These are phyloP conservation scores for Salmacisia buchloeana DNA, from an alignment of 1,284 basidiomycete genomes.

Conservation along the genomic window DNA sequence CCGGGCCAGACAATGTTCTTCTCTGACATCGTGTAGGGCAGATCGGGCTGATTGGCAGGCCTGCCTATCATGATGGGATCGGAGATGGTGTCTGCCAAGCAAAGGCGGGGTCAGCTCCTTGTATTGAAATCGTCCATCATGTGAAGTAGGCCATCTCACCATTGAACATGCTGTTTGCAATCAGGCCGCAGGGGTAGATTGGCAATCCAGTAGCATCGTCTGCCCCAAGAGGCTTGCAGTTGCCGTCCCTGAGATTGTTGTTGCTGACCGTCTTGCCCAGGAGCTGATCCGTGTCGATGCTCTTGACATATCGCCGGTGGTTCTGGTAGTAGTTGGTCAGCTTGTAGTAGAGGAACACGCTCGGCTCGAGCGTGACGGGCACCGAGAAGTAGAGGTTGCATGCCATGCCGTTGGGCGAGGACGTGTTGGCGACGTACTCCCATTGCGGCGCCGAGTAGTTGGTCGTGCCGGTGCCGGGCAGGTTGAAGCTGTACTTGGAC, in stretches of 20 bases:
- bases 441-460: conserved; percentile 8
- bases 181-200: conserved; percentile 86
- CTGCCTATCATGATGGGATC: conserved; percentile 62
- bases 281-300: conserved; percentile 77
- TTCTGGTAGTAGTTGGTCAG: conserved; percentile 74
- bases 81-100: conserved; percentile 75
- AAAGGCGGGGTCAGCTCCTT: too few relatives aligned
- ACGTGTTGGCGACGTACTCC: conserved; percentile 25
- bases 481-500: conserved; percentile 66
- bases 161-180: conserved; percentile 98
- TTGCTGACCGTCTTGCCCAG: conserved; percentile 62
- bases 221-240: conserved; percentile 79
- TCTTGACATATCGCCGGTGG: conserved; percentile 94
- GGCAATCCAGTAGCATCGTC: conserved; percentile 18
- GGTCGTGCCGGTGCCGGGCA: conserved; percentile 3
- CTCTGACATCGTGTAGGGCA: conserved; percentile 69
- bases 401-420: conserved; percentile 19
- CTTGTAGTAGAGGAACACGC: conserved; percentile 94
- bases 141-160: conserved; percentile 60
- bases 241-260: conserved; percentile 57
- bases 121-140: too few relatives aligned
- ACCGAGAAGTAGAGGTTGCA: conserved; percentile 54
- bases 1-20: conserved; percentile 88
- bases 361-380: conserved; percentile 67
- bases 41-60: conserved; percentile 51